These are phyloP conservation scores for Solanum medicagineum DNA, from an alignment of 257 asterid species.

Conservation along the genomic window DNA sequence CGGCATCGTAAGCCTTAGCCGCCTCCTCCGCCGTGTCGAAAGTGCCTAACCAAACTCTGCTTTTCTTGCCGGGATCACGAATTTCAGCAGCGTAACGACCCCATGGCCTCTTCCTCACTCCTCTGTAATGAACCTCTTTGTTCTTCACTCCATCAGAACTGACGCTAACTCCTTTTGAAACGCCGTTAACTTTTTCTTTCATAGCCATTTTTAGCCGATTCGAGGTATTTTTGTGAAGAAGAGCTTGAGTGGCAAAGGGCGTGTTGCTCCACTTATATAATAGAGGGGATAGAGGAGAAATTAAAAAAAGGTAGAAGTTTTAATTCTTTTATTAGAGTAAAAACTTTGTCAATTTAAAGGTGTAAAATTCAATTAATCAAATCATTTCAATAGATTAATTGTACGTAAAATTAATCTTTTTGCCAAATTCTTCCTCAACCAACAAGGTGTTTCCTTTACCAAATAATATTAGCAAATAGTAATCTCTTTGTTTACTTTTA, in stretches of 20 bases:
- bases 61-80: slow-evolving; percentile 80
- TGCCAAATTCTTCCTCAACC: too few relatives aligned
- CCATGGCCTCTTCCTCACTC: slow-evolving; percentile 96
- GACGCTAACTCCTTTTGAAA: background rate
- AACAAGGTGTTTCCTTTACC: too few relatives aligned
- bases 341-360: background rate
- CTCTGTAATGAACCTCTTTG: slow-evolving; percentile 65
- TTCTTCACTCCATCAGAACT: slow-evolving; percentile 12
- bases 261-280: background rate
- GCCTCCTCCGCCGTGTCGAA: slow-evolving; percentile 94
- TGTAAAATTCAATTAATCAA: background rate
- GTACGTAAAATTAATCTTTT: too few relatives aligned
- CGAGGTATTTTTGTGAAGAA: background rate
- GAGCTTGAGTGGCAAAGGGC: background rate
- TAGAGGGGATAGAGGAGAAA: background rate
- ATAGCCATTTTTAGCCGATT: slow-evolving; percentile 25
- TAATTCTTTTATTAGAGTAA: background rate
- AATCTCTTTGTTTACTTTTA: too few relatives aligned
- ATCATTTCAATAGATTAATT: background rate
- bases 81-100: slow-evolving; percentile 96
- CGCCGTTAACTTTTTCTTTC: slow-evolving; percentile 23
- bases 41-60: slow-evolving; percentile 84
- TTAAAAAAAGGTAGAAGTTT: background rate
- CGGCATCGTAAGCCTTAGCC: slow-evolving; percentile 77
- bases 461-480: too few relatives aligned